These are phyloP conservation scores for Pythium monospermum DNA, from an alignment of 352 stramenopile genomes.

Conservation along the genomic window DNA sequence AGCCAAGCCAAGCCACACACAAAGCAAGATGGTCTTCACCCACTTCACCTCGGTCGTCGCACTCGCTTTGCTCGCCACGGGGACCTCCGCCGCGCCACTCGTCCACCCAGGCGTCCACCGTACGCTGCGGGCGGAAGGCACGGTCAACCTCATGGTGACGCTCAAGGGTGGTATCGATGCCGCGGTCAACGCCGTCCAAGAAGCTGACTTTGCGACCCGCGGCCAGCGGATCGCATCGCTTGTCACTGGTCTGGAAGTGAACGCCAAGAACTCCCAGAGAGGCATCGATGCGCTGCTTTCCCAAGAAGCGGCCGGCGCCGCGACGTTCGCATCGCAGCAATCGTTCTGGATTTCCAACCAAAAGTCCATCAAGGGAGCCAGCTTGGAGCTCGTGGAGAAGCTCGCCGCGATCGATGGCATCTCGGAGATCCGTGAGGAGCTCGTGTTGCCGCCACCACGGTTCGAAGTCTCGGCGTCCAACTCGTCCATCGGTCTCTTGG, in stretches of 20 bases:
- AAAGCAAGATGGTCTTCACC: slow-evolving; percentile 17
- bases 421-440: slow-evolving; percentile 16
- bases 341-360: slow-evolving; percentile 30
- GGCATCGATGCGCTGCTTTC: slow-evolving; percentile 3
- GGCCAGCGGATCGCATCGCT: slow-evolving; percentile 10
- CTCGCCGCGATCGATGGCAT: slow-evolving; percentile 13
- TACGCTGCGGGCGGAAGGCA: slow-evolving; percentile 20
- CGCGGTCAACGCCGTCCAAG: slow-evolving; percentile 13
- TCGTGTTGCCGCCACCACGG: slow-evolving; percentile 4
- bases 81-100: slow-evolving; percentile 6
- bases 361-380: slow-evolving; percentile 21
- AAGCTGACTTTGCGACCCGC: slow-evolving; percentile 13
- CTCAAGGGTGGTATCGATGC: slow-evolving; percentile 15
- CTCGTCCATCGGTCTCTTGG: background rate
- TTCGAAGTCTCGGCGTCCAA: slow-evolving; percentile 1
- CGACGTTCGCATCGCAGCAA: slow-evolving; percentile 10
- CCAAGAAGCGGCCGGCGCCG: slow-evolving; percentile 7
- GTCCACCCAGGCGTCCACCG: slow-evolving; percentile 25
- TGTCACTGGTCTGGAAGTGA: slow-evolving; percentile 4
- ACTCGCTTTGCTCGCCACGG: slow-evolving; percentile 9
- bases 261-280: slow-evolving; percentile 5
- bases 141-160: slow-evolving; percentile 31
- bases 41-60: slow-evolving; percentile 15
- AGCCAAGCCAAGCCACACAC: slow-evolving; percentile 1
- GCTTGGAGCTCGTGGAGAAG: slow-evolving; percentile 22